Conservation (phyloP, 495 filamentous ascomycete genomes). For the Mycothermus thermophilus region DNA sequence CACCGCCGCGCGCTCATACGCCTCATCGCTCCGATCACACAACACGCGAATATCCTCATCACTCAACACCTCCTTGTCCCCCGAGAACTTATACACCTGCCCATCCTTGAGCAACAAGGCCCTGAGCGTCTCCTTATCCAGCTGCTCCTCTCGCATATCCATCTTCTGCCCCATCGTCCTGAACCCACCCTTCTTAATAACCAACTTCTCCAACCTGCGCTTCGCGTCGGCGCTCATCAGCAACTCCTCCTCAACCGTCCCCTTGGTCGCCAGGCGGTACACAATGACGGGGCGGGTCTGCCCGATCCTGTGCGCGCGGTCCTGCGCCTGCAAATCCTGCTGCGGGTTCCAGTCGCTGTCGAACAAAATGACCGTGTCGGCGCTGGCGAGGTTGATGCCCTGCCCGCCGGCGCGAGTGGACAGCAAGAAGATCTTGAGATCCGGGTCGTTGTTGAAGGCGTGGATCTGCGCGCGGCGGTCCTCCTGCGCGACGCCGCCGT, state of each 20-base stretch:
- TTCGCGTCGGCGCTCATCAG: conserved; percentile 85
- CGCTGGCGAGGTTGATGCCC: conserved; percentile 93
- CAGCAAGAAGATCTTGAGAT: conserved; percentile 69
- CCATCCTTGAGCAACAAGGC: conserved; percentile 49
- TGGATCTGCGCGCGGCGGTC: conserved; percentile 75
- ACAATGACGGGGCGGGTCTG: conserved; percentile 85
- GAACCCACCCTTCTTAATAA: conserved; percentile 85
- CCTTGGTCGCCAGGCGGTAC: conserved; percentile 88
- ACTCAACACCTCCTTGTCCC: conserved; percentile 50
- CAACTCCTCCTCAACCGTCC: conserved; percentile 80
- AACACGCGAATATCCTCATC: conserved; percentile 65
- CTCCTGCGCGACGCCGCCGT: conserved; percentile 69
- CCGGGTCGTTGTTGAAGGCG: conserved; percentile 61
- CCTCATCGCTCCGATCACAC: conserved; percentile 66
- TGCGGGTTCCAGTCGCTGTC: conserved; percentile 98
- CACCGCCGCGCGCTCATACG: conserved; percentile 66
- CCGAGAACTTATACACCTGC: conserved; percentile 44
- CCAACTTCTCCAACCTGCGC: conserved; percentile 82
- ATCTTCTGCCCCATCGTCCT: conserved; percentile 46
- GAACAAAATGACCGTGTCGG: conserved; percentile 92
- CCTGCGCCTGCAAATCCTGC: conserved; percentile 91
- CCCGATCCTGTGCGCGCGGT: conserved; percentile 87
- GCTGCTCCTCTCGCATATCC: conserved; percentile 31
- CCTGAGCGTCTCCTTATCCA: conserved; percentile 46
- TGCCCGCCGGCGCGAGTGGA: conserved; percentile 86